Evolutionary conservation across 371 early-diverging fungal genomes (phyloP), one percentile per base, ranked within the genome.

Genomic region (Apophysomyces variabilis): DNA sequence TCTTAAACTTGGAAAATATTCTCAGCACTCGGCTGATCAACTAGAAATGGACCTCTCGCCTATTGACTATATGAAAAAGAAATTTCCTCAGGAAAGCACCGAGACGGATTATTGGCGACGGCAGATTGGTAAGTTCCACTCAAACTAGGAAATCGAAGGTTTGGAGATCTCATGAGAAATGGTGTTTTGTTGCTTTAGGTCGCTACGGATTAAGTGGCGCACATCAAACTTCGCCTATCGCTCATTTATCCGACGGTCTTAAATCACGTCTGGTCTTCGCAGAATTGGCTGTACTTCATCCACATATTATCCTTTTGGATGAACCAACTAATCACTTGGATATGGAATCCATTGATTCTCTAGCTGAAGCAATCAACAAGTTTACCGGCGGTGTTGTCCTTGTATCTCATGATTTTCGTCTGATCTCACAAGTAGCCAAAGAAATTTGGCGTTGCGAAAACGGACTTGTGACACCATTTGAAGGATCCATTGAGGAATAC

Each of bases 321-420:
- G 99, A 99, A 90, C 99, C 99, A 75, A 95, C 95, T 57, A 94
- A 95, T 79, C 93, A 92, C 73, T 85, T 90, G 83, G 94, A 96
- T 77, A 96, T 96, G 83, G 95, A 95, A 73, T 93, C 95, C 61
- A 99, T 99, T 68, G 99, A 99, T 75, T 93, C 97, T 7, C 83
- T 99, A 68, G 98, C 98, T 45, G 90, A 95, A 43, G 99, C 98
- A 41, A 95, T 99, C 83, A 95, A 96, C 74, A 76, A 80, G 57
- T 99, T 93, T 84, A 84, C 90, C 60, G 99, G 99, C 59, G 99
- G 97, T 73, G 96, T 99, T 46, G 99, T 99, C 18, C 88, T 99
- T 65, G 99, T 99, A 32, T 94, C 95, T 72, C 99, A 99, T 94
- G 99, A 99, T 87, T 96, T 99, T 90, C 89, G 97, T 64, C 89